Evolutionary conservation across 2,329 filamentous ascomycete genomes (phyloP).

Genomic region (Pseudocercospora musae): DNA sequence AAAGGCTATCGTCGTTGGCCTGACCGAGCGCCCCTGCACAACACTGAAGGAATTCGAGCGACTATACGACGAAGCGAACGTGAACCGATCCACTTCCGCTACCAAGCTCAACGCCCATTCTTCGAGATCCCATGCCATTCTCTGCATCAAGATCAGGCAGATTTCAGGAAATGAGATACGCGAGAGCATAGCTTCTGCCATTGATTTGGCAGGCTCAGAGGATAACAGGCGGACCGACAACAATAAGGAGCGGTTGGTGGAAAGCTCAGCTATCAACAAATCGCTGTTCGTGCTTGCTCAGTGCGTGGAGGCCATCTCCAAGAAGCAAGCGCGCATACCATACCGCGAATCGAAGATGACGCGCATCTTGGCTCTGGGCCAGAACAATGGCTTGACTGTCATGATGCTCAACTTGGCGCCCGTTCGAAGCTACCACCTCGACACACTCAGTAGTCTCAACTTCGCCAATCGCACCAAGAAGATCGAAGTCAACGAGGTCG

Average conservation of each 20-base stretch:
- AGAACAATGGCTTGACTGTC: slow-evolving; percentile 91
- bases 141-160: slow-evolving; percentile 84
- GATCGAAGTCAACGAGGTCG: slow-evolving; percentile 91
- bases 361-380: slow-evolving; percentile 82
- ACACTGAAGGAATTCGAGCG: slow-evolving; percentile 81
- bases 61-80: slow-evolving; percentile 84
- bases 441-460: slow-evolving; percentile 89
- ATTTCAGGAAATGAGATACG: slow-evolving; percentile 64
- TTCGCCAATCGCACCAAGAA: slow-evolving; percentile 94
- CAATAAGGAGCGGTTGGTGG: slow-evolving; percentile 85
- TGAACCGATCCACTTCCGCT: slow-evolving; percentile 84
- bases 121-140: slow-evolving; percentile 90
- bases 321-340: slow-evolving; percentile 71
- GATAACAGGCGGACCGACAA: slow-evolving; percentile 94
- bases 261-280: slow-evolving; percentile 97
- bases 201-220: slow-evolving; percentile 92
- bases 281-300: slow-evolving; percentile 91
- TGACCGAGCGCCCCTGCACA: slow-evolving; percentile 77
- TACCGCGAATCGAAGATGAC: slow-evolving; percentile 98
- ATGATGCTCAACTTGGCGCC: slow-evolving; percentile 96
- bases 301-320: slow-evolving; percentile 91
- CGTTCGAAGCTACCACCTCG: slow-evolving; percentile 85
- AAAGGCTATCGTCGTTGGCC: slow-evolving; percentile 87
- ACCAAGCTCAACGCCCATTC: slow-evolving; percentile 98
- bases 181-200: slow-evolving; percentile 84